phyloP scores from a whole-genome alignment of 2,329 filamentous ascomycete genomes.

The Phoma herbarum region DNA sequence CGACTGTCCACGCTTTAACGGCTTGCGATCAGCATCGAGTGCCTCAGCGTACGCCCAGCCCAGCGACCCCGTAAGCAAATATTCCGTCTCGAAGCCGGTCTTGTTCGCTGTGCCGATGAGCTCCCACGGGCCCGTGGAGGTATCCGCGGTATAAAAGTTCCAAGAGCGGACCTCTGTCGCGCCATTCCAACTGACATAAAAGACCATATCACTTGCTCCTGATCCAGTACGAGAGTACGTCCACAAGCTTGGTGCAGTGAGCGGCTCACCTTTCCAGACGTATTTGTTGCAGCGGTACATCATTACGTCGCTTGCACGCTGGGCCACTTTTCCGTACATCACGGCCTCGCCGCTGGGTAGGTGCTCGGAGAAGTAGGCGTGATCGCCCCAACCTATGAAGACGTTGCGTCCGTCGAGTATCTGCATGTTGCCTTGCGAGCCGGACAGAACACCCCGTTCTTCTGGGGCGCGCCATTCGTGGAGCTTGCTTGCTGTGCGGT shows the following conservation, averaged over 20 bases:
- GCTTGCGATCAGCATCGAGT: conserved; percentile 8
- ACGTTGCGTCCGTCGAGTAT: conserved; percentile 56
- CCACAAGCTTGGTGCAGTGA: conserved; percentile 29
- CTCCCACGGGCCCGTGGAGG: conserved; percentile 12
- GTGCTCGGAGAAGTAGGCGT: conserved; percentile 46
- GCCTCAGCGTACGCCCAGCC: conserved; percentile 18
- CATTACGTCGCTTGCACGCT: conserved; percentile 36
- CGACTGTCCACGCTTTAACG: conserved; percentile 9
- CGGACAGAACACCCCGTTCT: conserved; percentile 24
- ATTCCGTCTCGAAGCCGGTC: conserved; percentile 15
- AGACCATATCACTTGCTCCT: conserved; percentile 21
- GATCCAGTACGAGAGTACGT: neutral
- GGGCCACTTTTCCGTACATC: conserved; percentile 40
- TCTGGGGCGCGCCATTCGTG: conserved; percentile 34
- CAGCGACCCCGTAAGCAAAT: conserved; percentile 4
- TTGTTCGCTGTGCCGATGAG: conserved; percentile 8
- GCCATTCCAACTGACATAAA: conserved; percentile 43
- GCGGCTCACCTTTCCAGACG: conserved; percentile 37
- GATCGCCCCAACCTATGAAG: conserved; percentile 60
- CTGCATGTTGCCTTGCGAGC: conserved; percentile 54
- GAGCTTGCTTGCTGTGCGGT: conserved; percentile 31
- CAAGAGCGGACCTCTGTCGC: conserved; percentile 39
- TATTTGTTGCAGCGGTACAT: conserved; percentile 53
- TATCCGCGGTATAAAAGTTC: conserved; percentile 39
- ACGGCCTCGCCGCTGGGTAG: conserved; percentile 29